These are phyloP conservation scores for Eremochloa ophiuroides DNA, from an alignment of 176 grass and related monocot genomes.

Conservation along the genomic window DNA sequence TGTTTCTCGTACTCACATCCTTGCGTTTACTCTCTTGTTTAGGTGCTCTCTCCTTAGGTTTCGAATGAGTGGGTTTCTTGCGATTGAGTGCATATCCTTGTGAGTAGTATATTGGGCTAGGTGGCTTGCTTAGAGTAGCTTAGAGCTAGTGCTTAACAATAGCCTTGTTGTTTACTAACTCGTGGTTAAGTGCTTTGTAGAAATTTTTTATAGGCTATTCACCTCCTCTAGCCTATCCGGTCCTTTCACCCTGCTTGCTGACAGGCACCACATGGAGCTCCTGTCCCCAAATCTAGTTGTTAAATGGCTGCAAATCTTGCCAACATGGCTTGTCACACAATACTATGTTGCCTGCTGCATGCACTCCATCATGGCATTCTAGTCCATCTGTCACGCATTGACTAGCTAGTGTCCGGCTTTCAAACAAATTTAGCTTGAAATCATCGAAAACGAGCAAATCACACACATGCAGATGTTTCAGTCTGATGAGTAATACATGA, in stretches of 20 bases:
- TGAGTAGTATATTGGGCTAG: no score
- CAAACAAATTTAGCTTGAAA: slow-evolving; percentile 1
- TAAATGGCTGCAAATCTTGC: slow-evolving; percentile 35
- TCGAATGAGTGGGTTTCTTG: no score
- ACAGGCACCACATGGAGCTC: slow-evolving; percentile 30
- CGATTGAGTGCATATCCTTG: no score
- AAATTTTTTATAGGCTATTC: no score
- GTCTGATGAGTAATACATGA: neutral
- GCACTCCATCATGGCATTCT: slow-evolving; percentile 2
- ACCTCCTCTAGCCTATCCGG: no score
- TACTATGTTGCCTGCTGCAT: slow-evolving; percentile 18
- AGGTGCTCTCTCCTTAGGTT: no score
- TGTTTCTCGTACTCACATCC: no score
- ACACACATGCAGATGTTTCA: slow-evolving; percentile 6
- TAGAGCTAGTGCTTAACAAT: no score
- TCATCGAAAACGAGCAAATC: neutral
- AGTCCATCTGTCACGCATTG: slow-evolving; percentile 21
- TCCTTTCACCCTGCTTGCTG: neutral
- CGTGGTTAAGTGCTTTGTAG: no score
- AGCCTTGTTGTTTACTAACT: no score
- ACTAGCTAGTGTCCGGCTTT: neutral
- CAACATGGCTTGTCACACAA: slow-evolving; percentile 28
- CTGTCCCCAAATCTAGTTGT: slow-evolving; percentile 35
- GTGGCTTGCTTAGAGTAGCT: no score
- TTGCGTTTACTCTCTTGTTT: no score